Evolutionary conservation across 1,284 basidiomycete species (phyloP).

Genomic region (Moesziomyces sp.): DNA sequence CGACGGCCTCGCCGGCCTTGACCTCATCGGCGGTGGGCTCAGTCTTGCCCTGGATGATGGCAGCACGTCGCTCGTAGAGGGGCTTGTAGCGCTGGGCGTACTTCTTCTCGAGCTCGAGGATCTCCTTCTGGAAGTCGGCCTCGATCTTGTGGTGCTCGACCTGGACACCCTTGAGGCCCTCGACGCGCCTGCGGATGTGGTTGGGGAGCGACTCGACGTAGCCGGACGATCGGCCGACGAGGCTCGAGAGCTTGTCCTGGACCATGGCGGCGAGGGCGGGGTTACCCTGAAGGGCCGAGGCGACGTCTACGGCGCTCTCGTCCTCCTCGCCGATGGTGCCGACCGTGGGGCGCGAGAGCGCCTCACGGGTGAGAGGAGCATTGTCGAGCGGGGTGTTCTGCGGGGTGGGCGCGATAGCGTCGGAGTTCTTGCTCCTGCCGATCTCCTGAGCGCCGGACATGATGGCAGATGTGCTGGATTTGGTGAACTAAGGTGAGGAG

Average conservation of each 20-base stretch:
- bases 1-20: constrained; percentile 77
- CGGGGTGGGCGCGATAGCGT: constrained; percentile 76
- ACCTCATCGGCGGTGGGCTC: constrained; percentile 85
- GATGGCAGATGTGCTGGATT: constrained; percentile 2
- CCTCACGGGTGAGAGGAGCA: constrained; percentile 76
- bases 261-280: constrained; percentile 68
- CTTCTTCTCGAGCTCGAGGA: constrained; percentile 97
- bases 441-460: constrained; percentile 56
- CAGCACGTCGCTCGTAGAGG: constrained; percentile 85
- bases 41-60: constrained; percentile 82
- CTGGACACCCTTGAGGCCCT: constrained; percentile 94
- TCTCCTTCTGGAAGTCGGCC: constrained; percentile 95
- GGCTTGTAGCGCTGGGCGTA: constrained; percentile 87
- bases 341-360: constrained; percentile 74
- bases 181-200: constrained; percentile 84
- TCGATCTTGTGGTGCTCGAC: constrained; percentile 91
- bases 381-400: constrained; percentile 82
- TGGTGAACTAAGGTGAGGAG: neutral
- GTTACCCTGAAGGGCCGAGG: constrained; percentile 58
- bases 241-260: constrained; percentile 72
- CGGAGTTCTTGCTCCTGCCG: constrained; percentile 54
- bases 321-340: constrained; percentile 67
- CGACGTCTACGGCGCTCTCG: constrained; percentile 53
- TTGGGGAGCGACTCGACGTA: constrained; percentile 87
- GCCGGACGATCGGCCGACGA: constrained; percentile 83